These are phyloP conservation scores for Fusarium nurragi DNA, from an alignment of 2,329 filamentous ascomycete species.

Conservation along the genomic window DNA sequence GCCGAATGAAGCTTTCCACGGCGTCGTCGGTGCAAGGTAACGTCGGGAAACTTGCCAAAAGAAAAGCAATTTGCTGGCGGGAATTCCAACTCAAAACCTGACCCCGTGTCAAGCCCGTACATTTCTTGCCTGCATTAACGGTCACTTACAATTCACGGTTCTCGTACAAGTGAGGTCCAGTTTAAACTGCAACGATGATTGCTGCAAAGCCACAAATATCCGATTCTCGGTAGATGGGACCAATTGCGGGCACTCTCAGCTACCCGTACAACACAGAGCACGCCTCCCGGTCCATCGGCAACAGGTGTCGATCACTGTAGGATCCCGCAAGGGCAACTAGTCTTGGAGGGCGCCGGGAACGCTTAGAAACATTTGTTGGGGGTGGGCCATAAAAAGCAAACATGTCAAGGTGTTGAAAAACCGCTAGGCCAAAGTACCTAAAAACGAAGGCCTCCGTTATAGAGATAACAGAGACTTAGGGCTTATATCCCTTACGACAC, in stretches of 20 bases:
- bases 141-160: not conserved
- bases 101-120: too few relatives aligned
- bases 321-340: not conserved
- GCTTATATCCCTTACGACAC: too few relatives aligned
- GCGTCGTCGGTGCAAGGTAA: too few relatives aligned
- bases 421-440: too few relatives aligned
- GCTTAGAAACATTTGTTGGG: not conserved
- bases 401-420: constrained; percentile 1
- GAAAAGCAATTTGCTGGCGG: too few relatives aligned
- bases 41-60: too few relatives aligned
- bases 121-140: too few relatives aligned
- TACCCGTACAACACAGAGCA: not conserved
- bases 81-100: too few relatives aligned
- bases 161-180: not conserved
- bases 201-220: not conserved
- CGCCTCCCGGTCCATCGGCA: constrained; percentile 9
- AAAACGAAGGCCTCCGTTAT: too few relatives aligned
- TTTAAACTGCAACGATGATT: not conserved
- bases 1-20: too few relatives aligned
- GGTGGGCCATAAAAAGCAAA: not conserved
- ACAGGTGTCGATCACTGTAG: constrained; percentile 9
- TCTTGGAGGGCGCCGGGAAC: not conserved
- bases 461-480: too few relatives aligned
- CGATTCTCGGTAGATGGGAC: not conserved
- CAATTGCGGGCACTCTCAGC: not conserved